Conservation (phyloP, 2,329 filamentous ascomycete species). For the Colletotrichum spinosum region DNA sequence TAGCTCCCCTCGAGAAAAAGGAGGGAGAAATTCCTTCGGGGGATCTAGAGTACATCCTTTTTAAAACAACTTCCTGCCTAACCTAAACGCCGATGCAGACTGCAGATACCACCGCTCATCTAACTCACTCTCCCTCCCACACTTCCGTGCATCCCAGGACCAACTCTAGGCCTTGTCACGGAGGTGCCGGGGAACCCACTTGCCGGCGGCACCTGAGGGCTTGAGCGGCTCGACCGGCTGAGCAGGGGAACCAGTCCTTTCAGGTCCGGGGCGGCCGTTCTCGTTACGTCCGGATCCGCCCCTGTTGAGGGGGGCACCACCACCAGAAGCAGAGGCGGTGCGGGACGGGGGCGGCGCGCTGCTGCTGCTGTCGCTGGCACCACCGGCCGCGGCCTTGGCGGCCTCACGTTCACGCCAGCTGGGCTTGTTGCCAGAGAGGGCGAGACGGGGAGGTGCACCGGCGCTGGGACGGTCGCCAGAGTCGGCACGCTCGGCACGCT, state of each 20-base stretch:
- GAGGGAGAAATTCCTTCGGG: constrained; percentile 46
- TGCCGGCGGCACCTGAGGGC: constrained; percentile 65
- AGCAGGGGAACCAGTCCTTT: constrained; percentile 51
- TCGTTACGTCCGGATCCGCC: constrained; percentile 56
- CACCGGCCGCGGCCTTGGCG: constrained; percentile 52
- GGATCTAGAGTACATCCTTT: constrained; percentile 53
- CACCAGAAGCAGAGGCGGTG: constrained; percentile 43
- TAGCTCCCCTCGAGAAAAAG: constrained; percentile 45
- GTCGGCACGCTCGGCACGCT: constrained; percentile 55
- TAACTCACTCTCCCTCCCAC: constrained; percentile 13
- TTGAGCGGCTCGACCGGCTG: constrained; percentile 61
- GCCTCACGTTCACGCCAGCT: constrained; percentile 82
- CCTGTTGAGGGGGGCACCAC: constrained; percentile 57
- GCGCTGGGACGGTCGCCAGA: constrained; percentile 54
- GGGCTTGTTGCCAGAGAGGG: constrained; percentile 70
- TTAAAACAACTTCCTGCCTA: constrained; percentile 46
- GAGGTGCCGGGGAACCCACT: constrained; percentile 67
- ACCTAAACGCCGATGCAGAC: constrained; percentile 53
- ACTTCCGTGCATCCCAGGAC: constrained; percentile 48
- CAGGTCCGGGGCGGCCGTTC: constrained; percentile 45
- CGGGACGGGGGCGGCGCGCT: constrained; percentile 55
- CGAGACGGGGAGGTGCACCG: constrained; percentile 68
- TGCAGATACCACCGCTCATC: constrained; percentile 30
- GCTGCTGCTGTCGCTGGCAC: constrained; percentile 47
- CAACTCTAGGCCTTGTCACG: constrained; percentile 50